Conservation (phyloP, 768 basidiomycete genomes). For the Lentinula sp. region DNA sequence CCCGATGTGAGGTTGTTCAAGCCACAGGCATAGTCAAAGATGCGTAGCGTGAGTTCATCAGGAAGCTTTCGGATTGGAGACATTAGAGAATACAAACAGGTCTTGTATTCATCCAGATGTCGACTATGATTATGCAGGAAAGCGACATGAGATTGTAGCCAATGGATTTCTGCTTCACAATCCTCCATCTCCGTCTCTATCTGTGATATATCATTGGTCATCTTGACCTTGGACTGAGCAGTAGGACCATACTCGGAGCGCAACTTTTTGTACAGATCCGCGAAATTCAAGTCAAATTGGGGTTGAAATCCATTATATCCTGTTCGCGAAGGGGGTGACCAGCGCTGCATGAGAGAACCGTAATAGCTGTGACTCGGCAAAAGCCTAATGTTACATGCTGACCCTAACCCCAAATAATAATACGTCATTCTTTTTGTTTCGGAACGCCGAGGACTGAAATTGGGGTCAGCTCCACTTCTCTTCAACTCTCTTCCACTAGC, state of each 20-base stretch:
- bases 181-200: neutral
- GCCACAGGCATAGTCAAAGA: neutral
- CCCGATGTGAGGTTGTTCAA: neutral
- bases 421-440: neutral
- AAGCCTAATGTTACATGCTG: neutral
- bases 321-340: neutral
- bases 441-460: neutral
- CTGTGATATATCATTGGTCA: neutral
- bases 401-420: neutral
- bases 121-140: neutral
- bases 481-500: neutral
- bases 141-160: neutral
- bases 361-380: no score
- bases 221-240: neutral
- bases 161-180: neutral
- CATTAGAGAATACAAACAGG: neutral
- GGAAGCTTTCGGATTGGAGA: slow-evolving; percentile 1
- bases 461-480: neutral
- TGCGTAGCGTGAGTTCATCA: neutral
- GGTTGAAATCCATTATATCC: neutral
- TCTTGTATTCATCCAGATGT: neutral
- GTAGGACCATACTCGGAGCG: neutral
- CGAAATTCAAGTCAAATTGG: neutral
- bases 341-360: neutral
- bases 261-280: neutral